Percentiles rank a stretch among this genome's conserved stretches.
phyloP scores from a whole-genome alignment of 805 yeast species.

The Ogataea populi-albae region DNA sequence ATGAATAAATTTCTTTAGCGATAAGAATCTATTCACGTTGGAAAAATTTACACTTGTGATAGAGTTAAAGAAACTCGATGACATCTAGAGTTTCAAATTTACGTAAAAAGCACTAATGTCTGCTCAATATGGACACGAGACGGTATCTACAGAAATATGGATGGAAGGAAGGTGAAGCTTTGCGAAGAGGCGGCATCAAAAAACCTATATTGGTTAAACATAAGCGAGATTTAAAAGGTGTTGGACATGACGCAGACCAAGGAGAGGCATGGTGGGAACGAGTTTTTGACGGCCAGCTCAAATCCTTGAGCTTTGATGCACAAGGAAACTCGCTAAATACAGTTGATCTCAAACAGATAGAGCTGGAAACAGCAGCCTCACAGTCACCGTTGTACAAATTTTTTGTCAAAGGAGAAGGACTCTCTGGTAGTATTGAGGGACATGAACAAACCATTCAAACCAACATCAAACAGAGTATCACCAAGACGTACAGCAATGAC shows the following conservation, averaged over 20 bases:
- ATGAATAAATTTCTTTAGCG: no score
- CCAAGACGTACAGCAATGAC: conserved; percentile 15
- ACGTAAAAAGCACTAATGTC: no score
- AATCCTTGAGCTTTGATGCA: conserved; percentile 50
- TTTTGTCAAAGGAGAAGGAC: conserved; percentile 86
- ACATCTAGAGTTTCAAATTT: no score
- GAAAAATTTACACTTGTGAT: no score
- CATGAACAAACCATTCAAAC: conserved; percentile 12
- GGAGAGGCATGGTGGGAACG: conserved; percentile 97
- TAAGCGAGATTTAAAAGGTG: conserved; percentile 85
- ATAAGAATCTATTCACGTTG: no score
- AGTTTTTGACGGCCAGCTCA: conserved; percentile 88
- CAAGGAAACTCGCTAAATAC: conserved; percentile 10
- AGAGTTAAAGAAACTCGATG: no score
- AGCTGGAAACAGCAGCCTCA: conserved; percentile 45
- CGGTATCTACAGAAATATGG: conserved; percentile 75
- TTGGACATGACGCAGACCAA: conserved; percentile 75
- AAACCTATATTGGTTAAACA: conserved; percentile 89
- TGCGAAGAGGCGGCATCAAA: conserved; percentile 72
- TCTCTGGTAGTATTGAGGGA: conserved; percentile 65
- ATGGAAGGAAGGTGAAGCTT: conserved; percentile 90
- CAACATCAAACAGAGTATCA: background rate
- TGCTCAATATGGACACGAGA: conserved; percentile 63
- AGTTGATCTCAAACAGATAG: conserved; percentile 46
- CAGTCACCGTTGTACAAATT: conserved; percentile 74